These are phyloP conservation scores for Fusarium austroafricanum DNA, from an alignment of 2,329 filamentous ascomycete species.

Conservation along the genomic window DNA sequence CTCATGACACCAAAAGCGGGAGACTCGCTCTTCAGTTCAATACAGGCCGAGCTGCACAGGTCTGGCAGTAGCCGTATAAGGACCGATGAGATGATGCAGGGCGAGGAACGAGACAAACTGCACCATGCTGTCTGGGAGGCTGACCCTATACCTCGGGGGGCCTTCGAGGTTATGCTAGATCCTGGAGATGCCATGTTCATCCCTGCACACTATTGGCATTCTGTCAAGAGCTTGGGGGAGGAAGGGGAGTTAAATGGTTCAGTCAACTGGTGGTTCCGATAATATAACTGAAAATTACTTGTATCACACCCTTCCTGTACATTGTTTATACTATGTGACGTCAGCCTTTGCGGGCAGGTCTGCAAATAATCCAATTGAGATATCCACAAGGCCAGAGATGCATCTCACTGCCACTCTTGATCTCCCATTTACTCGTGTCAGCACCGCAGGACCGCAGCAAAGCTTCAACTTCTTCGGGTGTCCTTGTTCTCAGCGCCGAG, in stretches of 20 bases:
- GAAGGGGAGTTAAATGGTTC: constrained; percentile 56
- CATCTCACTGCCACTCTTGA: constrained; percentile 59
- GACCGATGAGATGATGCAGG: constrained; percentile 92
- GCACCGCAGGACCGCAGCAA: constrained; percentile 67
- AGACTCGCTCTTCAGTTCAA: constrained; percentile 68
- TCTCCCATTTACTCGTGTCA: constrained; percentile 59
- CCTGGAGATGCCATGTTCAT: constrained; percentile 61
- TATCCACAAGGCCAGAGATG: constrained; percentile 64
- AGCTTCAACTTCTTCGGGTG: constrained; percentile 70
- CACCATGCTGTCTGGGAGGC: constrained; percentile 77
- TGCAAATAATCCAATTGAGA: constrained; percentile 64
- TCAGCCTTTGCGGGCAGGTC: constrained; percentile 47
- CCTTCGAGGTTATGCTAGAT: constrained; percentile 66
- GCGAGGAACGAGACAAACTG: constrained; percentile 73
- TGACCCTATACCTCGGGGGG: constrained; percentile 45
- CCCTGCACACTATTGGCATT: constrained; percentile 60
- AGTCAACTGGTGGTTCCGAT: constrained; percentile 61
- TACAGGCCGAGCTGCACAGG: constrained; percentile 56
- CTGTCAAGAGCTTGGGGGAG: constrained; percentile 54
- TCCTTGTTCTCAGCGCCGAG: constrained; percentile 74
- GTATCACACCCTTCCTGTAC: constrained; percentile 2
- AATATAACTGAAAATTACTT: constrained; percentile 10
- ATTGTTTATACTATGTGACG: constrained; percentile 1
- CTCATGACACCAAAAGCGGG: constrained; percentile 75
- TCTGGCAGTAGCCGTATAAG: constrained; percentile 66